These are phyloP conservation scores for Colletotrichum sp. DNA, from an alignment of 2,329 filamentous ascomycete species.

Conservation along the genomic window DNA sequence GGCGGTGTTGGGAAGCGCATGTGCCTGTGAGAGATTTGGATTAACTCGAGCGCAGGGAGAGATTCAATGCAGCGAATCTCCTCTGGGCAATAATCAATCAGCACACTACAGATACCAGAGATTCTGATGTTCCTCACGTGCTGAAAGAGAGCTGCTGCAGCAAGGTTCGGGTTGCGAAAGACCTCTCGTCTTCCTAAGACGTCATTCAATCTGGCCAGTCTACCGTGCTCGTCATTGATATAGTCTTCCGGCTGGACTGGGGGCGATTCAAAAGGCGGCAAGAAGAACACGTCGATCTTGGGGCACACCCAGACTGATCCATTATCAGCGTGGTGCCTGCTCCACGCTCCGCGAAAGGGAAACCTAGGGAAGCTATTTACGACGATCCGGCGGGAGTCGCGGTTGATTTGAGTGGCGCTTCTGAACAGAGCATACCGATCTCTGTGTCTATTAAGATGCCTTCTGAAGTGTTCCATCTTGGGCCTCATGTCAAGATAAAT, in stretches of 20 bases:
- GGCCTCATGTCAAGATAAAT: background rate
- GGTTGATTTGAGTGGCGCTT: background rate
- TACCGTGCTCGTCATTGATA: background rate
- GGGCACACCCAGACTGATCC: background rate
- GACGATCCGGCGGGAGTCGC: background rate
- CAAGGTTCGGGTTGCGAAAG: rapidly evolving
- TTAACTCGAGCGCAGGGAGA: background rate
- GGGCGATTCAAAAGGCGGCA: too few relatives aligned
- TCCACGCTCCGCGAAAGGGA: background rate
- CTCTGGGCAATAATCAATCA: background rate
- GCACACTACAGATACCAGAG: too few relatives aligned
- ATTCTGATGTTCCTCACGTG: background rate
- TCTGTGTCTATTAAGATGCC: background rate
- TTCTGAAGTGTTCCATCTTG: background rate
- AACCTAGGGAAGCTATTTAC: background rate
- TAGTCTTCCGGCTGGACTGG: background rate
- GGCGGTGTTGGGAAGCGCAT: background rate
- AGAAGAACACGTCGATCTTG: background rate
- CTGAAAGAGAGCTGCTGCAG: background rate
- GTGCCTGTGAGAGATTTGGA: background rate
- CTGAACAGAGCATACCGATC: background rate
- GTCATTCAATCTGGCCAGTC: background rate
- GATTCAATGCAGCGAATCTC: background rate
- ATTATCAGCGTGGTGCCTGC: too few relatives aligned
- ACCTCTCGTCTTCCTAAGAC: background rate